phyloP scores from a whole-genome alignment of 2,329 filamentous ascomycete genomes.

The Cladobotryum protrusum region DNA sequence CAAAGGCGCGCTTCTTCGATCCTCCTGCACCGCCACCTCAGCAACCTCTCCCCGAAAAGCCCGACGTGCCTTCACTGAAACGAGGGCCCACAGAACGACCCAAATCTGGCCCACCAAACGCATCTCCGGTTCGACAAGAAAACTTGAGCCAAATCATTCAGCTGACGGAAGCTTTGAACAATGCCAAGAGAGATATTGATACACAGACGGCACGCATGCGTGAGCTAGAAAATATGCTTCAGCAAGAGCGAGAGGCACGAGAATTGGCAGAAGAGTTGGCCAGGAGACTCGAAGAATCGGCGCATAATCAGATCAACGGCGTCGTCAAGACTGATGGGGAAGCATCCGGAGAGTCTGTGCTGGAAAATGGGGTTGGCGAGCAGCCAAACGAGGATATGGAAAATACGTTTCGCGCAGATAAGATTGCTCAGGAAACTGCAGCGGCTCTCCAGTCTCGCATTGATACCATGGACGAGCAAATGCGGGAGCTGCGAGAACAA shows the following conservation, averaged over 20 bases:
- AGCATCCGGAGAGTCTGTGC: slow-evolving; percentile 17
- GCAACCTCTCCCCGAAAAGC: slow-evolving; percentile 89
- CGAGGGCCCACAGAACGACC: slow-evolving; percentile 70
- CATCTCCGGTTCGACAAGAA: slow-evolving; percentile 55
- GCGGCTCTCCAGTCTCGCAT: slow-evolving; percentile 56
- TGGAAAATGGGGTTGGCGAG: neutral
- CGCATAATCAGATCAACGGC: slow-evolving; percentile 28
- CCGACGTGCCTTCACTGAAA: slow-evolving; percentile 70
- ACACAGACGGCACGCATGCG: slow-evolving; percentile 73
- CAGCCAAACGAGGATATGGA: neutral
- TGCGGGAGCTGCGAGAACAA: slow-evolving; percentile 73
- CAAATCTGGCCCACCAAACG: slow-evolving; percentile 47
- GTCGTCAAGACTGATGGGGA: slow-evolving; percentile 17
- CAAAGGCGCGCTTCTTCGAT: slow-evolving; percentile 82
- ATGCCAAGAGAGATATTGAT: slow-evolving; percentile 80
- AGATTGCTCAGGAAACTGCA: slow-evolving; percentile 21
- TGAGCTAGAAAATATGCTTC: slow-evolving; percentile 68
- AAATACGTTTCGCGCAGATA: slow-evolving; percentile 1
- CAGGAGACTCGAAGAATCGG: slow-evolving; percentile 58
- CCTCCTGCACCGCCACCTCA: slow-evolving; percentile 90
- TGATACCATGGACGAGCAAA: slow-evolving; percentile 70
- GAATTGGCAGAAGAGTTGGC: slow-evolving; percentile 80
- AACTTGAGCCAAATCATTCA: slow-evolving; percentile 69
- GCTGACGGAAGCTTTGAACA: slow-evolving; percentile 76
- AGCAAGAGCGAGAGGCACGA: slow-evolving; percentile 72